phyloP scores from a whole-genome alignment of 306 rosid genomes.

The Hippophae tibetana region DNA sequence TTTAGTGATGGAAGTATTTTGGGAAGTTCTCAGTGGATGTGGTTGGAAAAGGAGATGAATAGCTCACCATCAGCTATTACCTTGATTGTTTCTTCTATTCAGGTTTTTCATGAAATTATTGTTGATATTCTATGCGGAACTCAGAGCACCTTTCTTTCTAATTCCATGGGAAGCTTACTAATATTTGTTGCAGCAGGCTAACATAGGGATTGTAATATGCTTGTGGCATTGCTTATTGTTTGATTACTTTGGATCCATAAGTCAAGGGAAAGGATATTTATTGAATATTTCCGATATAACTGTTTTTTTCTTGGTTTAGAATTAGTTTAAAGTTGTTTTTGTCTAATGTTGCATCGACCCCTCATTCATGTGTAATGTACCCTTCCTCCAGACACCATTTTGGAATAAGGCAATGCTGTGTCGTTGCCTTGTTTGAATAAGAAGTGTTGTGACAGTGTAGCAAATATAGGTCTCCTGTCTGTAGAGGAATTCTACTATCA shows the following conservation, averaged over 20 bases:
- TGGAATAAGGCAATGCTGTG: not conserved
- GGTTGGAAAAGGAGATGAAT: slow-evolving; percentile 65
- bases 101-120: slow-evolving; percentile 26
- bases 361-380: not conserved
- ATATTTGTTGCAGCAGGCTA: not conserved
- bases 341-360: not conserved
- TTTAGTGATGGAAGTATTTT: slow-evolving; percentile 67
- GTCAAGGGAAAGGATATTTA: not conserved
- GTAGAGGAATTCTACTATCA: too few relatives aligned
- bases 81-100: slow-evolving; percentile 69
- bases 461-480: too few relatives aligned
- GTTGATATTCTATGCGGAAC: not conserved
- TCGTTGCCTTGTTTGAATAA: too few relatives aligned
- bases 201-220: not conserved
- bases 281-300: too few relatives aligned
- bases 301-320: not conserved
- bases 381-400: not conserved
- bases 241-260: not conserved
- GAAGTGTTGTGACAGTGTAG: too few relatives aligned
- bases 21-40: slow-evolving; percentile 63
- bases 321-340: not conserved
- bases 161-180: too few relatives aligned
- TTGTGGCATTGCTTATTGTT: not conserved
- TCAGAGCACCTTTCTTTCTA: not conserved
- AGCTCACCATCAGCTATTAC: slow-evolving; percentile 56